Base-by-base conservation (phyloP, 441 rosid genomes). In the Pelargonium cotyledonis region DNA sequence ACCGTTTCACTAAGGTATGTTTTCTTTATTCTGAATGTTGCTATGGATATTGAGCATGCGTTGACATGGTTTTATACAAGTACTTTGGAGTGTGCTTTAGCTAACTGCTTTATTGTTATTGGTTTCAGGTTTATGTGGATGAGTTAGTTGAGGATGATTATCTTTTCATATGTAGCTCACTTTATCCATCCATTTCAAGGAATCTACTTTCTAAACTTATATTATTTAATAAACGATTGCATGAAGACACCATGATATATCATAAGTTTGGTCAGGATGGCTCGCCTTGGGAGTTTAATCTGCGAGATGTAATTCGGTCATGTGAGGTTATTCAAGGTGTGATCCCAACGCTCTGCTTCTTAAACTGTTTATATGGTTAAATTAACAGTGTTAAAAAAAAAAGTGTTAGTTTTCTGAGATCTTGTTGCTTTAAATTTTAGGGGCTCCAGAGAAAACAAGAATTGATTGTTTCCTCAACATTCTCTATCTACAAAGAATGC, bases 221-320 rank as follows among this genome's bases (percentile, higher is more conserved):
- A 68, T 68, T 75, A 35, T 92, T 95, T 73, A 95, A 95, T 80
- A 87, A 88, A 77, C 84, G 85, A 63, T 68, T 95, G 74, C 86
- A 86, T 74, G 96, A 95, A 79, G 96, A 90, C 40, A 91, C 90
- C 12, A 88, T 92, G 96, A 49, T 88, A 66, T 21, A 81, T 75
- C 84, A 65, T 74, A 92, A 87, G 73, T 95, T 90, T 68, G 99
- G 83, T 67, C 97, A 89, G 49, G 87, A 85, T 86, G 99, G 99
- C 70, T 86, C 96, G 31, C 99, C 99, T 31, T 95, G 99, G 99
- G 99, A 95, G 84, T 95, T 95, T 77, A 95, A 95, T 82, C 80
- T 95, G 79, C 98, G 98, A 65, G 99, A 95, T 76, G 94, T 95
- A 74, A 85, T 86, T 51, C 84, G 99, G 76, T 92, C 99, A 23